Percentiles rank a stretch among this genome's conserved stretches.
phyloP scores from a whole-genome alignment of 768 basidiomycete species.

The Leccinum subgranulosum region DNA sequence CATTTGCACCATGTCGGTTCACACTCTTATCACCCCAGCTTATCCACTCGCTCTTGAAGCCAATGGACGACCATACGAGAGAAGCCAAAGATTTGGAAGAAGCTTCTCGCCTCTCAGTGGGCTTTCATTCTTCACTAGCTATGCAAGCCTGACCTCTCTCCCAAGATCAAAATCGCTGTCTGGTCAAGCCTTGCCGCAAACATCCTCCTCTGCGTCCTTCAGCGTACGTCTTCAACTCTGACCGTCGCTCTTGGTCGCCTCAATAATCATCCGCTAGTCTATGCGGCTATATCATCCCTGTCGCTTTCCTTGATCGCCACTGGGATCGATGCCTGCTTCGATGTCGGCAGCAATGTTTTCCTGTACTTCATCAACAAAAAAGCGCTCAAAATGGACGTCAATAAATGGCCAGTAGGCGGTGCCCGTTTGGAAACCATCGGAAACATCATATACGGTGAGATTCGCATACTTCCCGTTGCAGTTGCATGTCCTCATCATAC shows the following conservation, averaged over 20 bases:
- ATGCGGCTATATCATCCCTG: constrained; percentile 81
- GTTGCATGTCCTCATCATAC: constrained; percentile 1
- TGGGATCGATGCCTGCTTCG: constrained; percentile 83
- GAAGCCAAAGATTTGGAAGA: constrained; percentile 75
- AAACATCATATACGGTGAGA: constrained; percentile 77
- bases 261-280: constrained; percentile 51
- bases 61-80: constrained; percentile 84
- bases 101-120: constrained; percentile 61
- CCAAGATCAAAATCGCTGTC: constrained; percentile 83
- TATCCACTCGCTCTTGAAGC: constrained; percentile 82
- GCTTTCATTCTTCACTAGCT: constrained; percentile 17
- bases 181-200: constrained; percentile 83
- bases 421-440: constrained; percentile 79
- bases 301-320: constrained; percentile 90
- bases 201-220: constrained; percentile 64
- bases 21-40: constrained; percentile 46
- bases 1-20: background rate
- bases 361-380: constrained; percentile 78
- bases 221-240: constrained; percentile 41
- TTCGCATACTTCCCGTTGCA: background rate
- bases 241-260: background rate
- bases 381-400: constrained; percentile 64
- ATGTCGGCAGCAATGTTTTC: constrained; percentile 80
- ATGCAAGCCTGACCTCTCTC: background rate
- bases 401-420: constrained; percentile 92